Conservation (phyloP, 2,329 filamentous ascomycete genomes). For the Didymella pinodella region DNA sequence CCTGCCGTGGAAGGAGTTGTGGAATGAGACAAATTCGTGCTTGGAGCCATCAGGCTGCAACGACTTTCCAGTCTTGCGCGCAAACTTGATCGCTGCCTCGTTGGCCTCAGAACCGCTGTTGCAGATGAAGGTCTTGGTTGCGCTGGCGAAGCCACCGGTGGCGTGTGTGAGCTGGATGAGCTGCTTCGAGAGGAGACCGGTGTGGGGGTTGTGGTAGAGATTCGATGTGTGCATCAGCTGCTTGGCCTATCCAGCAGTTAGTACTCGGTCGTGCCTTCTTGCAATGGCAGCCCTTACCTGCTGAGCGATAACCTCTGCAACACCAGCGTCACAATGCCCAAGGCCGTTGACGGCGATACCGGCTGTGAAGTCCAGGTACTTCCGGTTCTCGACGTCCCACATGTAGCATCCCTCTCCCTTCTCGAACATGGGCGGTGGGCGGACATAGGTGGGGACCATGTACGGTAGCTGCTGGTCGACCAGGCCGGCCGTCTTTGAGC, state of each 20-base stretch:
- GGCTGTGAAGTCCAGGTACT: slow-evolving; percentile 93
- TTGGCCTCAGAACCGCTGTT: slow-evolving; percentile 98
- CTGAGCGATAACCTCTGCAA: slow-evolving; percentile 76
- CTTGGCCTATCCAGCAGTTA: slow-evolving; percentile 54
- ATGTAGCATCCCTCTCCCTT: slow-evolving; percentile 86
- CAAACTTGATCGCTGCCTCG: slow-evolving; percentile 96
- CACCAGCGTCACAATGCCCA: slow-evolving; percentile 85
- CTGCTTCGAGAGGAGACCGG: slow-evolving; percentile 83
- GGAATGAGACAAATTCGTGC: slow-evolving; percentile 87
- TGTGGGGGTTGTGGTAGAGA: slow-evolving; percentile 97
- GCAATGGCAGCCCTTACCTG: slow-evolving; percentile 64
- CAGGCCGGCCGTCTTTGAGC: slow-evolving; percentile 77
- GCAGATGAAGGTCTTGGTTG: slow-evolving; percentile 84
- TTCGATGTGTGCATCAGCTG: slow-evolving; percentile 92
- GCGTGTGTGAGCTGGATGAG: slow-evolving; percentile 82
- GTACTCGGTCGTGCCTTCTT: background rate
- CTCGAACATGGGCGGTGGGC: slow-evolving; percentile 88
- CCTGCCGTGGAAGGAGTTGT: slow-evolving; percentile 91
- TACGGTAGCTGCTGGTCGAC: slow-evolving; percentile 79
- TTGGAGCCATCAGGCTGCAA: slow-evolving; percentile 75
- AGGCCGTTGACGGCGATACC: slow-evolving; percentile 95
- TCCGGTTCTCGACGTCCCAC: slow-evolving; percentile 87
- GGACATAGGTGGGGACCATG: slow-evolving; percentile 96
- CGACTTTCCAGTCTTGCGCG: slow-evolving; percentile 85
- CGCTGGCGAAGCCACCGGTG: slow-evolving; percentile 82